Percentiles rank a stretch among this genome's conserved stretches.
phyloP scores from a whole-genome alignment of 2,329 filamentous ascomycete genomes.

The Scytalidium lignicola region DNA sequence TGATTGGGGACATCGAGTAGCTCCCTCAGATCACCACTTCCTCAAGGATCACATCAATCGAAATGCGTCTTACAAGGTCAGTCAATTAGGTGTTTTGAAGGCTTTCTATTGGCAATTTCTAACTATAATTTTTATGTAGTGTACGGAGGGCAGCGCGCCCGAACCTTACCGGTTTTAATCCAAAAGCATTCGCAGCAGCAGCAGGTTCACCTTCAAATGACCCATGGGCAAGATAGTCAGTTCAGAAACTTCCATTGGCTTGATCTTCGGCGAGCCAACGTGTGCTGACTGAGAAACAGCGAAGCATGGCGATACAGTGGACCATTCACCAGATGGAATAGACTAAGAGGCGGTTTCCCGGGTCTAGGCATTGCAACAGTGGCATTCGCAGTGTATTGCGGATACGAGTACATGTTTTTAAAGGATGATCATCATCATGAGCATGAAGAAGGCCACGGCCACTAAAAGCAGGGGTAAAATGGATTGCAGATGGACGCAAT shows the following conservation, averaged over 20 bases:
- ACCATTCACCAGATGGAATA: conserved; percentile 80
- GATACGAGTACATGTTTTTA: conserved; percentile 83
- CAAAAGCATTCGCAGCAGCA: conserved; percentile 71
- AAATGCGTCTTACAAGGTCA: conserved; percentile 28
- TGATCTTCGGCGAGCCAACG: no score
- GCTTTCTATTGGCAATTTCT: conserved; percentile 5
- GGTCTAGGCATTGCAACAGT: conserved; percentile 89
- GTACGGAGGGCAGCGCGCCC: conserved; percentile 36
- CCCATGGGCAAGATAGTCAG: conserved; percentile 61
- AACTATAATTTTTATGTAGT: conserved; percentile 14
- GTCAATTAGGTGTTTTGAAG: conserved; percentile 8
- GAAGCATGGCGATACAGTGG: conserved; percentile 94
- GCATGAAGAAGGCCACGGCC: conserved; percentile 47
- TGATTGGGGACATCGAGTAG: conserved; percentile 1
- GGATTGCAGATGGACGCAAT: conserved; percentile 3
- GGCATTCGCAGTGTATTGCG: conserved; percentile 85
- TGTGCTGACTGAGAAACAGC: conserved; percentile 63
- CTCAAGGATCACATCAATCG: conserved; percentile 12
- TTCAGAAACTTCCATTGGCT: conserved; percentile 17
- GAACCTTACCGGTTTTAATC: conserved; percentile 91
- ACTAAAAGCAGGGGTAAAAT: conserved; percentile 36
- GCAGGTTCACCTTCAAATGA: conserved; percentile 58
- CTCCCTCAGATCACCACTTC: conserved; percentile 10
- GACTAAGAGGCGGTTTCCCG: conserved; percentile 81
- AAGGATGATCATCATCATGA: conserved; percentile 61